Conservation (phyloP, 176 grass and related monocot species). For the Raddia distichophylla region DNA sequence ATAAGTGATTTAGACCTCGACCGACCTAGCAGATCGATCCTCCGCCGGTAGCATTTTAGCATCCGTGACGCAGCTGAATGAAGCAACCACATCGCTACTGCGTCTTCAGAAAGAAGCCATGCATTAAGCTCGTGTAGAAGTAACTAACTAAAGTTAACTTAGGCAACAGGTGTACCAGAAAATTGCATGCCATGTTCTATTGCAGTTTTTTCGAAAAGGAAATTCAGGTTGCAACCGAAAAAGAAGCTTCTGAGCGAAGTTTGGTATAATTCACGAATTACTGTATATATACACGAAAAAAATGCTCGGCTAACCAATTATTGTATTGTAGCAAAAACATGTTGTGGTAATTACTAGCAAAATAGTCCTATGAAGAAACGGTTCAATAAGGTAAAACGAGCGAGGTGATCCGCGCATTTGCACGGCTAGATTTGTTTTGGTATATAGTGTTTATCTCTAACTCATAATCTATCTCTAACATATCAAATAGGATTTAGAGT, state of each 20-base stretch:
- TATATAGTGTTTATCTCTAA: no score
- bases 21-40: conserved; percentile 18
- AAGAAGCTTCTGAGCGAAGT: conserved; percentile 29
- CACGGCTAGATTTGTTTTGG: no score
- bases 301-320: neutral
- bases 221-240: conserved; percentile 17
- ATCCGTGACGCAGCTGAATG: neutral
- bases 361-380: no score
- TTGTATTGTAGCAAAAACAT: neutral
- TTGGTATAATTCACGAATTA: conserved; percentile 31
- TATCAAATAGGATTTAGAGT: no score
- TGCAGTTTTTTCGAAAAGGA: neutral
- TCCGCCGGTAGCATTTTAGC: conserved; percentile 19
- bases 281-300: no score
- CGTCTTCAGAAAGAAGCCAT: conserved; percentile 20
- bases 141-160: neutral
- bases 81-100: neutral
- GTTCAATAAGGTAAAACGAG: no score
- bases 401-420: no score
- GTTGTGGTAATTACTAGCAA: no score
- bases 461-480: no score
- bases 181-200: neutral
- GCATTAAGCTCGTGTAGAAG: conserved; percentile 16
- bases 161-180: neutral
- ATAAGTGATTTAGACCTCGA: conserved; percentile 38